Percentiles rank a stretch among this genome's conserved stretches.
Evolutionary conservation across 371 early-diverging fungal species (phyloP).

Genomic region (Actinomortierella ambigua): DNA sequence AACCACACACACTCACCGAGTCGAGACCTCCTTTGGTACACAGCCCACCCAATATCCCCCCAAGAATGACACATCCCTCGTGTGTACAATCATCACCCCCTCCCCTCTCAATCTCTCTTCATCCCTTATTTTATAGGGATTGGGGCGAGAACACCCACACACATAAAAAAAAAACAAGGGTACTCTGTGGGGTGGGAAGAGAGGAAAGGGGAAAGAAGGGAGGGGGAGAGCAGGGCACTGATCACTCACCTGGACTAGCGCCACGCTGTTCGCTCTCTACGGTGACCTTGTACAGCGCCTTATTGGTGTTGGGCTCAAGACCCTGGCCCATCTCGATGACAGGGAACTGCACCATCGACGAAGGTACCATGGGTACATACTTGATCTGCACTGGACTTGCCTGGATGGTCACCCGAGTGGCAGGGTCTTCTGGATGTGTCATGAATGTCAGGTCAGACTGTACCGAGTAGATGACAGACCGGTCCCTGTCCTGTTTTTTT

Average conservation of each 20-base stretch:
- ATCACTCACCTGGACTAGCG: constrained; percentile 32
- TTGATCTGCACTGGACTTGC: constrained; percentile 10
- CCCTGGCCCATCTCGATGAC: constrained; percentile 15
- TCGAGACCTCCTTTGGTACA: too few species aligned
- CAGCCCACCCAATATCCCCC: too few species aligned
- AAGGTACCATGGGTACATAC: constrained; percentile 25
- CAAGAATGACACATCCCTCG: too few species aligned
- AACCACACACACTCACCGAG: too few species aligned
- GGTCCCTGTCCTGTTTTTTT: constrained; percentile 25
- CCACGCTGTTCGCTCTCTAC: constrained; percentile 40
- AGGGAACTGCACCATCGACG: constrained; percentile 19
- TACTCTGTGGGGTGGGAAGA: constrained; percentile 9
- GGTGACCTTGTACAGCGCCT: constrained; percentile 17
- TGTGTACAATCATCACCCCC: too few species aligned
- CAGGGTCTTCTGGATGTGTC: constrained; percentile 12
- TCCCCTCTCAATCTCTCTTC: too few species aligned
- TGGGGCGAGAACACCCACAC: too few species aligned
- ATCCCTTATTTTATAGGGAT: too few species aligned
- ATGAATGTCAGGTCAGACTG: constrained; percentile 15
- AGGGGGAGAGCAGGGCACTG: not conserved
- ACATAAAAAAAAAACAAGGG: too few species aligned
- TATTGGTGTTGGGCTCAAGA: not conserved
- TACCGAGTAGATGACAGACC: constrained; percentile 18
- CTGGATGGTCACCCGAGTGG: constrained; percentile 9
- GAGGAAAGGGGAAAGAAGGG: not conserved